Evolutionary conservation across 306 rosid genomes (phyloP).

Genomic region (Gastrolobium bilobum): DNA sequence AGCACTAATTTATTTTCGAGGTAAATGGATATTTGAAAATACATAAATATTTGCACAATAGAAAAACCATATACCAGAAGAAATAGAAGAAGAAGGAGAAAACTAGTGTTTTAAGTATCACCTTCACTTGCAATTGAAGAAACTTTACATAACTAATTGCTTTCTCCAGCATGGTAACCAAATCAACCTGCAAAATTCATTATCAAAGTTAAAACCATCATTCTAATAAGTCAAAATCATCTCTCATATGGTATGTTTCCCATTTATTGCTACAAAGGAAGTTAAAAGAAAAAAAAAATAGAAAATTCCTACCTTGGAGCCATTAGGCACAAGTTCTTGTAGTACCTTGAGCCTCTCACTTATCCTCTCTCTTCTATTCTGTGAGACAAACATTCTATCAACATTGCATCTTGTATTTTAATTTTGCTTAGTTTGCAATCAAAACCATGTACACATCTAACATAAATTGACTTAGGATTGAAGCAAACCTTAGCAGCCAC

Average conservation of each 20-base stretch:
- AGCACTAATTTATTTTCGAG: background rate
- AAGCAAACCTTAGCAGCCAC: constrained; percentile 88
- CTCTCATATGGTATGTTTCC: background rate
- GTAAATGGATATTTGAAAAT: background rate
- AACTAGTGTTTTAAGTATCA: constrained; percentile 39
- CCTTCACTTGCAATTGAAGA: constrained; percentile 95
- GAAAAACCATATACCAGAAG: constrained; percentile 32
- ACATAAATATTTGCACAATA: background rate
- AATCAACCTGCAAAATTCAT: constrained; percentile 72
- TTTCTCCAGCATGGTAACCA: constrained; percentile 94
- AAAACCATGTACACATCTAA: constrained; percentile 34
- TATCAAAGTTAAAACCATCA: background rate
- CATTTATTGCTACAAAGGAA: background rate
- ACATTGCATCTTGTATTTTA: background rate
- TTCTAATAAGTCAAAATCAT: background rate
- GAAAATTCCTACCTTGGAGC: constrained; percentile 70
- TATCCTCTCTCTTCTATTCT: constrained; percentile 93
- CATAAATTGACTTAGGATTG: constrained; percentile 43
- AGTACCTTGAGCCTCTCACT: constrained; percentile 84
- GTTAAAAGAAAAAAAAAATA: background rate
- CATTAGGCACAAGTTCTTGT: constrained; percentile 86
- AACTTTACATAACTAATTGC: constrained; percentile 88
- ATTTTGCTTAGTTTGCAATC: constrained; percentile 48
- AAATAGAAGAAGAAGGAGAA: constrained; percentile 43
- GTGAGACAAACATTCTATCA: constrained; percentile 60